Percentiles rank a stretch among this genome's conserved stretches.
Conservation (phyloP, 106 monocot genomes). For the Allium sativum region DNA sequence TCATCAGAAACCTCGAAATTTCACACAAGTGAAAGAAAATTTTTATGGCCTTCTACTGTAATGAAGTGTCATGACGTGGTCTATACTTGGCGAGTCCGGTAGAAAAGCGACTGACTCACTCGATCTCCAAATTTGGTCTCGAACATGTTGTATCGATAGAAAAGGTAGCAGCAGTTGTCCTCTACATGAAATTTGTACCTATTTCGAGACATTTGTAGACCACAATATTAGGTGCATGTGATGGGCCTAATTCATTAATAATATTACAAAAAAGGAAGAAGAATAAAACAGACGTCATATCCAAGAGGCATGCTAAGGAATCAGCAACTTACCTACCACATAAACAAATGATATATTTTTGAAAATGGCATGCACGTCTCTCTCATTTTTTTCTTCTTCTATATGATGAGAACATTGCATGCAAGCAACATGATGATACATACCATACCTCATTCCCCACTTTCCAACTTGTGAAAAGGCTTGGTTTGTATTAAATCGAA, state of each 20-base stretch:
- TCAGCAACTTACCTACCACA: neutral
- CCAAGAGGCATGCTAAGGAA: slow-evolving; percentile 13
- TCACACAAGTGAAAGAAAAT: neutral
- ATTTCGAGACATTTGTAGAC: too few relatives aligned
- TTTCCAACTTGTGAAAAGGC: neutral
- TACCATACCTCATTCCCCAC: neutral
- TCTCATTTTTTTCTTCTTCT: slow-evolving; percentile 7
- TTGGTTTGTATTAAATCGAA: neutral
- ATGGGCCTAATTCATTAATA: too few relatives aligned
- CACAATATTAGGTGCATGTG: neutral
- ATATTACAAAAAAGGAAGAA: neutral
- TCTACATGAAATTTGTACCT: slow-evolving; percentile 64
- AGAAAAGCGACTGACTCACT: slow-evolving; percentile 12
- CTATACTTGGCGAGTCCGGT: slow-evolving; percentile 12
- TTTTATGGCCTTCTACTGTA: slow-evolving; percentile 43
- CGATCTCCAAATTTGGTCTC: slow-evolving; percentile 61
- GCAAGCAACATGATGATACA: too few relatives aligned
- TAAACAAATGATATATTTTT: neutral
- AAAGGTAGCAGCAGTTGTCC: slow-evolving; percentile 50
- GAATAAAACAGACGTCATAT: slow-evolving; percentile 6
- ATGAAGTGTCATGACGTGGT: slow-evolving; percentile 49
- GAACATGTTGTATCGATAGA: slow-evolving; percentile 53
- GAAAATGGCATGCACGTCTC: slow-evolving; percentile 36
- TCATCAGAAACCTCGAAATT: too few relatives aligned
- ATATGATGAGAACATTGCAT: slow-evolving; percentile 2